A percentile compares a stretch with the other conserved stretches of the same genome.
Evolutionary conservation across 192 early-diverging fungal species (phyloP).

Genomic region (Backusella psychrophila): DNA sequence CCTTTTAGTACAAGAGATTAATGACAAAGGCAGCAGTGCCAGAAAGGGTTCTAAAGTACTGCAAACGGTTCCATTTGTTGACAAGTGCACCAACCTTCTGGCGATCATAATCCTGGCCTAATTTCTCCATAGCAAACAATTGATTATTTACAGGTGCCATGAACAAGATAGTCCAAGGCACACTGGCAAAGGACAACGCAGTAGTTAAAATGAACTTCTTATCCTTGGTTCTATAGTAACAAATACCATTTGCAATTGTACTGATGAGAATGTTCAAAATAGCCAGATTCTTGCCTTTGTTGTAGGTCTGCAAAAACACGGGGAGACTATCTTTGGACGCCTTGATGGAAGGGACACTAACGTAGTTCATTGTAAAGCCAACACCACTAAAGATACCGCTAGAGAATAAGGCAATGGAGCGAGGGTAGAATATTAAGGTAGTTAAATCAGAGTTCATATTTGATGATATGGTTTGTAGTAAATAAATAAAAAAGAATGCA

Average conservation of each 20-base stretch:
- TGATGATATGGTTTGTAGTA: background rate
- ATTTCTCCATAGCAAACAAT: slow-evolving; percentile 9
- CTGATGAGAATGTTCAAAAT: background rate
- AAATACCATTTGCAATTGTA: background rate
- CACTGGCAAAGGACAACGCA: background rate
- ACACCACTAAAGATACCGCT: slow-evolving; percentile 9
- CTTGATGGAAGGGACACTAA: slow-evolving; percentile 6
- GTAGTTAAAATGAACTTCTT: background rate
- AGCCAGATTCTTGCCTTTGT: background rate
- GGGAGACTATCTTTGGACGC: slow-evolving; percentile 6
- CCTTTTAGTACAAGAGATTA: background rate
- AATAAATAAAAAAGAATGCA: background rate
- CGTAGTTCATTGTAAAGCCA: background rate
- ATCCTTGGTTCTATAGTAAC: slow-evolving; percentile 2
- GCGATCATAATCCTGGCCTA: slow-evolving; percentile 5
- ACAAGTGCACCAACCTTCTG: background rate
- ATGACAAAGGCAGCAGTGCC: slow-evolving; percentile 10
- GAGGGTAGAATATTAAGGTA: slow-evolving; percentile 7
- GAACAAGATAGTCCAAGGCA: background rate
- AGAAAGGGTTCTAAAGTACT: slow-evolving; percentile 6
- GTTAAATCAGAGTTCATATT: background rate
- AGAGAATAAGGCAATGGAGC: background rate
- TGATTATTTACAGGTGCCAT: slow-evolving; percentile 12
- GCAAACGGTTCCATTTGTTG: background rate
- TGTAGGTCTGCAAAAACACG: background rate